Conservation (phyloP, 371 early-diverging fungal species). For the Fennellomyces sp. region DNA sequence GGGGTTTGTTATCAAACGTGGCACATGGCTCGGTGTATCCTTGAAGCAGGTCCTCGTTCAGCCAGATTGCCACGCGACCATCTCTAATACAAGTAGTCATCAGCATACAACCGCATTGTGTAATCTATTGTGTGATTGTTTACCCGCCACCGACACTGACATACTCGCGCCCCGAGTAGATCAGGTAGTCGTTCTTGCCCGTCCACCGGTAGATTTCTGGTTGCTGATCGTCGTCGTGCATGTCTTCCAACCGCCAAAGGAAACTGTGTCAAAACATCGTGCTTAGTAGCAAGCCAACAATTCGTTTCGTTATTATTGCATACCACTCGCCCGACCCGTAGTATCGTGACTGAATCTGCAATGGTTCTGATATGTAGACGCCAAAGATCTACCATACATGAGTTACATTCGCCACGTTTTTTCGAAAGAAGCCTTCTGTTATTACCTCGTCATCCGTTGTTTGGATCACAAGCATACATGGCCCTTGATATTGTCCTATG, state of each 20-base stretch:
- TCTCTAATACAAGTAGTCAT: constrained; percentile 14
- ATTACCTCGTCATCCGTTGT: constrained; percentile 55
- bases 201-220: constrained; percentile 35
- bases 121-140: neutral
- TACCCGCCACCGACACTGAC: constrained; percentile 40
- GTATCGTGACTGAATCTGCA: constrained; percentile 24
- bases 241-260: constrained; percentile 26
- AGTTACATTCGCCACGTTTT: too few relatives aligned
- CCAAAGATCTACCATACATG: constrained; percentile 42
- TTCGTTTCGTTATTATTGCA: constrained; percentile 9
- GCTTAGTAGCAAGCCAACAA: too few relatives aligned
- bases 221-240: constrained; percentile 6
- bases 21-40: constrained; percentile 39
- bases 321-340: constrained; percentile 55
- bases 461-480: constrained; percentile 35
- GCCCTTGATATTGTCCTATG: constrained; percentile 15
- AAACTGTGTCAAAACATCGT: constrained; percentile 22
- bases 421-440: too few relatives aligned
- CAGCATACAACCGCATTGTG: neutral
- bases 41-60: constrained; percentile 37
- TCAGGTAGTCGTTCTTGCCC: constrained; percentile 30
- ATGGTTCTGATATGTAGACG: constrained; percentile 38
- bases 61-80: constrained; percentile 38
- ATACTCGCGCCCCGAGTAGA: constrained; percentile 31
- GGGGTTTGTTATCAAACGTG: constrained; percentile 36